A percentile compares a stretch with the other conserved stretches of the same genome.
Evolutionary conservation across 2,329 filamentous ascomycete species (phyloP).

Genomic region (Colletotrichum tabaci): DNA sequence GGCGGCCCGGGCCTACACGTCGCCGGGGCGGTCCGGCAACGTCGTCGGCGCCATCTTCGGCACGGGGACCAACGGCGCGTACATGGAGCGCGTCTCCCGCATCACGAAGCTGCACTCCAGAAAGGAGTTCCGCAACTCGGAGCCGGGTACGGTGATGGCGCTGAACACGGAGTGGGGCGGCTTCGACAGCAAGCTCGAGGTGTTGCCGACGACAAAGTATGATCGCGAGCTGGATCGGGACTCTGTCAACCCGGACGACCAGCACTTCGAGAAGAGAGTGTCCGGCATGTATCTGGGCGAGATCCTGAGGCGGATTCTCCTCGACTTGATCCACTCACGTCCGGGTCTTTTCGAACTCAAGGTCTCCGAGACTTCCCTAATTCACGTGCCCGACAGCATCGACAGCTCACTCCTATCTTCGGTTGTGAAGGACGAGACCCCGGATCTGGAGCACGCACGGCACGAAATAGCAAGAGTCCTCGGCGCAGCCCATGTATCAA

Average conservation of each 20-base stretch:
- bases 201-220: constrained; percentile 79
- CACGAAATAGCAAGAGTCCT: constrained; percentile 48
- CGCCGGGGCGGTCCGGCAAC: constrained; percentile 78
- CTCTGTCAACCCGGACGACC: constrained; percentile 80
- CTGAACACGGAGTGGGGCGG: constrained; percentile 88
- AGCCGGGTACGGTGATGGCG: constrained; percentile 72
- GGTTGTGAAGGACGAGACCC: constrained; percentile 71
- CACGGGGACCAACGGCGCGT: constrained; percentile 82
- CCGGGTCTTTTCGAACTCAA: constrained; percentile 30
- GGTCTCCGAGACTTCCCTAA: constrained; percentile 43
- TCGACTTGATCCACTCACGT: constrained; percentile 55
- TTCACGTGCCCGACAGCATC: constrained; percentile 76
- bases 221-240: constrained; percentile 76
- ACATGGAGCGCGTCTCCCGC: constrained; percentile 79
- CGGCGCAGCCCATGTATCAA: constrained; percentile 59
- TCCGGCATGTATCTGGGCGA: constrained; percentile 87
- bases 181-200: constrained; percentile 80
- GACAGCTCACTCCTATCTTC: constrained; percentile 78
- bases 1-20: constrained; percentile 84
- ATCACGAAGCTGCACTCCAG: constrained; percentile 69
- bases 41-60: constrained; percentile 85
- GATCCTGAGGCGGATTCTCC: constrained; percentile 76
- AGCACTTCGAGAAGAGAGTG: constrained; percentile 89
- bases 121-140: not conserved
- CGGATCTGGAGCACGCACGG: constrained; percentile 67